Evolutionary conservation across 345 rosid species (phyloP).

Genomic region (Barbarea vulgaris): DNA sequence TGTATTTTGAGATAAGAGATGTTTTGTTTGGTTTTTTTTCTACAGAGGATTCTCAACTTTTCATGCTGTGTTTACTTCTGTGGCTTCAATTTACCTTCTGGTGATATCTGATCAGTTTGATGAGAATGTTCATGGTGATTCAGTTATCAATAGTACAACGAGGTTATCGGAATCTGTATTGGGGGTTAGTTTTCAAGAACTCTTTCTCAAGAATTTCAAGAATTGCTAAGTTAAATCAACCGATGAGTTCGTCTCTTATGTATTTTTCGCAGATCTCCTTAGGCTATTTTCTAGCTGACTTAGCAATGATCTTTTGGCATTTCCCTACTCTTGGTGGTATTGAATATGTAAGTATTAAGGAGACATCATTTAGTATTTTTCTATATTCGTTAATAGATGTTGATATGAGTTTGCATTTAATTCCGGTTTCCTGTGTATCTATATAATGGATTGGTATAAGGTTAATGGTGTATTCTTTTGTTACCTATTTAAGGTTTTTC

Average conservation of each 20-base stretch:
- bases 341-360: constrained; percentile 67
- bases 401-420: neutral
- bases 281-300: constrained; percentile 80
- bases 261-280: constrained; percentile 51
- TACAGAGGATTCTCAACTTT: constrained; percentile 87
- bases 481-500: constrained; percentile 54
- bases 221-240: no score
- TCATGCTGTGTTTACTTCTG: constrained; percentile 69
- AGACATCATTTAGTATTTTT: neutral
- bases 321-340: constrained; percentile 77
- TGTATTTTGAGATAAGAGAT: neutral
- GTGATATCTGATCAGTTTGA: constrained; percentile 61
- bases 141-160: constrained; percentile 59
- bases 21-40: constrained; percentile 1
- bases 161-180: constrained; percentile 52
- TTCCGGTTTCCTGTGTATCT: neutral
- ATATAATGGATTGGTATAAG: neutral
- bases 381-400: neutral
- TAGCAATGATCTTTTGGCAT: constrained; percentile 74
- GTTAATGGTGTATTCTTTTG: constrained; percentile 1
- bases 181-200: constrained; percentile 57
- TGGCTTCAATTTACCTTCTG: constrained; percentile 66
- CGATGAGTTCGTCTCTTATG: neutral
- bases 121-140: constrained; percentile 54
- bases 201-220: neutral